Evolutionary conservation across 2,329 filamentous ascomycete genomes (phyloP), one percentile per base, ranked within the genome.

Genomic region (Epichloe scottii): DNA sequence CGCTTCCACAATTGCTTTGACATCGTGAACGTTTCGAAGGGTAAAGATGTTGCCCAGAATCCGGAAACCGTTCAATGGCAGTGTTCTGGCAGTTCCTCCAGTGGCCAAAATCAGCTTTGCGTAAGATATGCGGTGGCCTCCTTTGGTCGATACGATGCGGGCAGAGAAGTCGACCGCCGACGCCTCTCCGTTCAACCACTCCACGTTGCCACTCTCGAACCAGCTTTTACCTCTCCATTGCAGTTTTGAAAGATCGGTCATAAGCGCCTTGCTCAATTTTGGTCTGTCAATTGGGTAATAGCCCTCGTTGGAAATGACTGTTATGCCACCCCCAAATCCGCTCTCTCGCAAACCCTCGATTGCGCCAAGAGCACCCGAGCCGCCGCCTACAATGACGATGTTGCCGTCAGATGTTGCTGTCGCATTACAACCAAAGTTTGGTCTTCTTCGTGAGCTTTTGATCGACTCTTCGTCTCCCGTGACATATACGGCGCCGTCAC

Each of bases 221-320:
- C 87, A 96, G 35, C 83, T 80, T 56, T 81, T 76, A 49, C 87
- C 78, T 54, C 93, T 79, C 76, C 83, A 85, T 41, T 85, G 81
- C 42, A 95, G 70, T 70, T 95, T 95, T 43, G 77, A 76, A 1
- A 81, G 68, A 63, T 98, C 91, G 6, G 87, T 81, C 55, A 96
- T 78, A 12, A 98, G 75, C 0, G 91, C 89, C 70, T 98, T 98
- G 62, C 90, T 96, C 41, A 98, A 77, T 74, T 97, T 97, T 11
- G 93, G 89, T 19, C 93, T 82, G 70, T 98, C 93, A 60, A 97
- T 90, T 34, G 90, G 90, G 35, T 85, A 77, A 64, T 93, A 85
- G 21, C 87, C 85, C 67, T 98, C 93, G 56, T 79, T 83, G 12
- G 87, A 84, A 60, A 98, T 82, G 60, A 95, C 74, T 0, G 89